phyloP scores from a whole-genome alignment of 805 yeast species.

The Kuraishia floccosa region DNA sequence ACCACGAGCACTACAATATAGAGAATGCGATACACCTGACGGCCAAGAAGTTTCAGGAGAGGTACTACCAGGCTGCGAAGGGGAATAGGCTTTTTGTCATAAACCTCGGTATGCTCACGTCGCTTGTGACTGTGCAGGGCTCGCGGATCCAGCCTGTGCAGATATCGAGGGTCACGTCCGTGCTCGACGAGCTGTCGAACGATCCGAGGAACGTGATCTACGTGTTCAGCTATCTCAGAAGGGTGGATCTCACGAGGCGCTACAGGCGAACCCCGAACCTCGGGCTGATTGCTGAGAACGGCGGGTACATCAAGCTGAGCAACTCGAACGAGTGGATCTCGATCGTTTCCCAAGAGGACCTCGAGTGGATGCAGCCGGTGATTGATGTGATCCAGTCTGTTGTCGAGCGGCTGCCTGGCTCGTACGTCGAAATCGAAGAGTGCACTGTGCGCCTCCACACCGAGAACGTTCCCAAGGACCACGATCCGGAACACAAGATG shows the following conservation, averaged over 20 bases:
- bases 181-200: slow-evolving; percentile 45
- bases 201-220: slow-evolving; percentile 60
- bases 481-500: slow-evolving; percentile 49
- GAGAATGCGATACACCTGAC: slow-evolving; percentile 10
- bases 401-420: slow-evolving; percentile 73
- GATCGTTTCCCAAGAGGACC: slow-evolving; percentile 36
- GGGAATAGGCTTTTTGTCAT: slow-evolving; percentile 37
- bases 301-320: slow-evolving; percentile 60
- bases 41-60: slow-evolving; percentile 18
- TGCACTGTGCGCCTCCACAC: slow-evolving; percentile 71
- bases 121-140: slow-evolving; percentile 18
- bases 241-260: slow-evolving; percentile 52
- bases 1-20: slow-evolving; percentile 18
- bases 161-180: slow-evolving; percentile 43
- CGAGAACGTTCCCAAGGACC: slow-evolving; percentile 51
- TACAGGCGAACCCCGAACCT: slow-evolving; percentile 57
- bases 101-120: slow-evolving; percentile 34
- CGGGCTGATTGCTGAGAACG: slow-evolving; percentile 86
- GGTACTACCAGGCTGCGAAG: slow-evolving; percentile 14
- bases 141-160: slow-evolving; percentile 39
- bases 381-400: slow-evolving; percentile 42
- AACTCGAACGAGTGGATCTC: slow-evolving; percentile 48
- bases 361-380: slow-evolving; percentile 52
- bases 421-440: slow-evolving; percentile 61
- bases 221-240: slow-evolving; percentile 54